Base-by-base conservation (phyloP, 2,329 filamentous ascomycete species). In the Hirsutella rhossiliensis region DNA sequence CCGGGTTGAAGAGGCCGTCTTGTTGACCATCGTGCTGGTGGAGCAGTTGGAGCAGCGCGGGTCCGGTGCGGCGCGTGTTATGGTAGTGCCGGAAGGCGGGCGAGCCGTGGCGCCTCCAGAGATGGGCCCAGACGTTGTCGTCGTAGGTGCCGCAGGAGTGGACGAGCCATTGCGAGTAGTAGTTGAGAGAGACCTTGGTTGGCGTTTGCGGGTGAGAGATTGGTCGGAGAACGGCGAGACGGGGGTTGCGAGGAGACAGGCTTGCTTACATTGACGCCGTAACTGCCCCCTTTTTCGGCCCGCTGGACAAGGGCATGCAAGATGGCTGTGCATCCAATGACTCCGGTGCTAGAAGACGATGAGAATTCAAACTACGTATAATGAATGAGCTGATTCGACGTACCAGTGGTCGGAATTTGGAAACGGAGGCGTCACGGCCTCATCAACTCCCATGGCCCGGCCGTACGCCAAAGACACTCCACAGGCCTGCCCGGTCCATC, bases 51-150 rank as follows among this genome's bases (percentile, higher is more conserved):
- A 20, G 57, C 36, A 71, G 42, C 48, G 67, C 65, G 4, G 53
- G 37, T 12, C n/a, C 54, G 8, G 67, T 57, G 40, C 68, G 62
- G 1, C 45, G 47, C 68, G 75, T 73, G 28, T 63, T 60, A 48
- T 76, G 64, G 51, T 71, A 68, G 51, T 75, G 67, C 11, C 71
- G 64, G 58, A 73, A 77, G 1, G 71, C 62, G 5, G 63, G 65
- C 18, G 55, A 57, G 3, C 66, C 68, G 47, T 75, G 65, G 12
- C 64, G 58, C 63, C 68, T 49, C 73, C 73, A 76, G 12, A 75
- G 56, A 1, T 57, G 50, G 3, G 12, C 9, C 37, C 37, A 38
- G 18, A 38, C 37, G 9, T 38, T 5, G 7, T 19, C 12, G 18
- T 11, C 9, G 13, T 38, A 38, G 15, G 17, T 20, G 18, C 37